Evolutionary conservation across 345 rosid genomes (phyloP).

Genomic region (Salix koriyanagi): DNA sequence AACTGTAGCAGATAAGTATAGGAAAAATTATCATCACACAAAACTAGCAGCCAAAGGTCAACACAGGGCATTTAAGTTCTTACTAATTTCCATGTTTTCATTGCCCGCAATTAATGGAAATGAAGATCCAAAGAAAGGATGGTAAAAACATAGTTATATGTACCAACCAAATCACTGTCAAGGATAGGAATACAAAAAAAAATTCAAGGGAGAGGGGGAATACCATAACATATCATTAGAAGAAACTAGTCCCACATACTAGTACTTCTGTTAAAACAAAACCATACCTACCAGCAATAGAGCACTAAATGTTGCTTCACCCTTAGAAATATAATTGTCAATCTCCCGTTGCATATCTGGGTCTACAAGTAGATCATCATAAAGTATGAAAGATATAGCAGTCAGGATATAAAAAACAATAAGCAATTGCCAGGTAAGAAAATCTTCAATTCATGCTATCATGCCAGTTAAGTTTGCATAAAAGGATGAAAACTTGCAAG

Average conservation of each 20-base stretch:
- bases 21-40: too few relatives aligned
- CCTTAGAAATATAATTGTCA: conserved; percentile 48
- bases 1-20: too few relatives aligned
- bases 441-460: neutral
- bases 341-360: conserved; percentile 76
- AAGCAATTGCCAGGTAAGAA: neutral
- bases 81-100: too few relatives aligned
- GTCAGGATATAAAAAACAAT: neutral
- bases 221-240: neutral
- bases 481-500: neutral
- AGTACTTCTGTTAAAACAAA: neutral
- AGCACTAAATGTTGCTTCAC: conserved; percentile 65
- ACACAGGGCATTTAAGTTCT: too few relatives aligned
- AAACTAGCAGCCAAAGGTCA: too few relatives aligned
- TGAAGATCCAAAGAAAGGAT: too few relatives aligned
- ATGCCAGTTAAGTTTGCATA: neutral
- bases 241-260: neutral
- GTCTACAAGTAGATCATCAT: conserved; percentile 43
- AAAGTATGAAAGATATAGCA: conserved; percentile 8
- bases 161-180: too few relatives aligned
- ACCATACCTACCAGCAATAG: conserved; percentile 56
- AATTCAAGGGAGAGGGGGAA: too few relatives aligned
- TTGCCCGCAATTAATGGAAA: too few relatives aligned
- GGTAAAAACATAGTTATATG: too few relatives aligned
- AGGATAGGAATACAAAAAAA: too few relatives aligned